Evolutionary conservation across 1,139 yeast genomes (phyloP), one percentile per base, ranked within the genome.

Genomic region (Candida sp.): DNA sequence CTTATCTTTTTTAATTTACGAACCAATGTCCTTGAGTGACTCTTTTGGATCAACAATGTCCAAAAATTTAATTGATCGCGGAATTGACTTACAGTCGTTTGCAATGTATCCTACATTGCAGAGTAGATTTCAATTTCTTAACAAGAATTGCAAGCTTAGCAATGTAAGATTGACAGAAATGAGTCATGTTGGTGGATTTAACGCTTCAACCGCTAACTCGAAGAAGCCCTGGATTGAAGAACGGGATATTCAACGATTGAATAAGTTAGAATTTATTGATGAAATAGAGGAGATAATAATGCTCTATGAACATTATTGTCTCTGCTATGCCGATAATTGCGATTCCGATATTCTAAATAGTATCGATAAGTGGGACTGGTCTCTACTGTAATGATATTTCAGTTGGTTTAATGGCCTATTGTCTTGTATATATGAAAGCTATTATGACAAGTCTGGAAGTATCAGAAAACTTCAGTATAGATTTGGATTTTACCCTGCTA

Each of bases 261-360:
- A 79, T 44, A 59, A 66, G 27, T 69, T 91, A 40, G 98, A 93
- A 58, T 71, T 90, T 52, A 69, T 93, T 34, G 99, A 93, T 63
- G 99, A 93, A 60, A 66, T 89, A 11, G 99, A 93, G 64, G 99
- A 93, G 58, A 73, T 93, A 55, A 70, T 73, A 50, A 66, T 93
- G 36, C 70, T 93, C 45, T 77, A 88, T 49, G 74, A 77, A 37
- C 99, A 93, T 62, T 93, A 93, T 57, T 84, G 95, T 44, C 47
- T 64, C 34, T 49, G 56, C 19, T 64, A 60, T 41, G 65, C 55
- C 2, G 66, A 61, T 33, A 50, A 40, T 33, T 33, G 36, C 27
- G 9, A 35, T 7, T 4, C 8, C 21, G 36, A 5, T n/a, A 21
- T 29, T 6, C 47, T 48, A 33, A 29, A 25, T n/a, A 45, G 47